These are phyloP conservation scores for Backusella luteola DNA, from an alignment of 192 early-diverging fungal genomes.

Conservation along the genomic window DNA sequence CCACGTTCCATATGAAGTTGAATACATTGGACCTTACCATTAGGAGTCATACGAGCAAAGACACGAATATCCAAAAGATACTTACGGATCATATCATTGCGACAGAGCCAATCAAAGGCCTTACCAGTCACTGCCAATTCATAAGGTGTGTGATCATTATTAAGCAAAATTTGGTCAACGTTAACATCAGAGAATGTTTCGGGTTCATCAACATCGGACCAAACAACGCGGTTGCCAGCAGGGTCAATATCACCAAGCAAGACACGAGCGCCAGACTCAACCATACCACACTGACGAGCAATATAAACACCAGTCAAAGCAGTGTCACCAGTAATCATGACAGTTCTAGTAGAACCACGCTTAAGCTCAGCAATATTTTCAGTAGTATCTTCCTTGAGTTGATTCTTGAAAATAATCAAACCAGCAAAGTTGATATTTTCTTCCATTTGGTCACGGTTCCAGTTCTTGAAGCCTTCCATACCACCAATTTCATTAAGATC, in stretches of 20 bases:
- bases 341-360: constrained; percentile 62
- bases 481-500: constrained; percentile 39
- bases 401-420: constrained; percentile 74
- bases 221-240: constrained; percentile 40
- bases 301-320: constrained; percentile 74
- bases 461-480: constrained; percentile 21
- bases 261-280: constrained; percentile 27
- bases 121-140: constrained; percentile 75
- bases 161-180: constrained; percentile 29
- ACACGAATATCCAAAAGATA: constrained; percentile 69
- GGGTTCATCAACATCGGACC: constrained; percentile 58
- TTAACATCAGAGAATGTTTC: constrained; percentile 35
- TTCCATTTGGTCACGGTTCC: constrained; percentile 62
- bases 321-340: constrained; percentile 87
- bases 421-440: constrained; percentile 53
- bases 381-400: constrained; percentile 71
- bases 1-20: constrained; percentile 70
- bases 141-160: constrained; percentile 36
- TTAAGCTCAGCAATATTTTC: constrained; percentile 68
- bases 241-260: constrained; percentile 52
- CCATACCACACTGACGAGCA: constrained; percentile 59
- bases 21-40: constrained; percentile 72
- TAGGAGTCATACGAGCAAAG: constrained; percentile 79
- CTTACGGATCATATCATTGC: constrained; percentile 43
- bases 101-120: constrained; percentile 57